Evolutionary conservation across 306 rosid genomes (phyloP), one percentile per base, ranked within the genome.

Genomic region (Prinsepia uniflora): DNA sequence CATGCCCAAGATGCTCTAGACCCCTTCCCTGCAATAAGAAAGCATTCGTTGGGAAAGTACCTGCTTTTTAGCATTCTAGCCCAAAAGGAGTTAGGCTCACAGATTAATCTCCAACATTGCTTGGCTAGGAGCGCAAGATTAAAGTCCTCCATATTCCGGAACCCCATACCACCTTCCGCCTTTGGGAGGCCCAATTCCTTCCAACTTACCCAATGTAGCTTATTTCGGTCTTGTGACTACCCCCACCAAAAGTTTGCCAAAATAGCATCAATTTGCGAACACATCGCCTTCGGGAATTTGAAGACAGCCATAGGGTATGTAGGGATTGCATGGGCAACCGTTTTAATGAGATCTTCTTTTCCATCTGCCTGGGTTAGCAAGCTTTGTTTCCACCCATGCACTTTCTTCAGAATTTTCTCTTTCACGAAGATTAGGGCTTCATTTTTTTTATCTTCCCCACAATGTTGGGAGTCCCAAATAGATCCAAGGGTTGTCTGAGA

Each of bases 161-260:
- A 19, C 0, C 13, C 59, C 0, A 54, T 0, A 2, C 13, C 13
- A 0, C 13, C 2, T 4, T 54, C 13, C 0, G 8, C 6, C 10
- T n/a, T n/a, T n/a, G n/a, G n/a, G n/a, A n/a, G n/a, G n/a, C n/a
- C n/a, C n/a, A n/a, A n/a, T n/a, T n/a, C n/a, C n/a, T n/a, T n/a
- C n/a, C n/a, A n/a, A n/a, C n/a, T n/a, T n/a, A n/a, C n/a, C n/a
- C n/a, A n/a, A 2, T 18, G 30, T 2, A 53, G 8, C 0, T 0
- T 9, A 0, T 0, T 53, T 1, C 4, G 24, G 5, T 20, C 13
- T 2, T 8, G 11, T 0, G 7, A 20, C 22, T 56, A 7, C 0
- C 40, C 62, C 40, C 5, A 59, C 64, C 19, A 59, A 0, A 34
- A 59, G 0, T 3, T 34, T 0, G 10, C 1, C 0, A 59, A 12